phyloP scores from a whole-genome alignment of 306 rosid genomes.

The Castanopsis chinensis region DNA sequence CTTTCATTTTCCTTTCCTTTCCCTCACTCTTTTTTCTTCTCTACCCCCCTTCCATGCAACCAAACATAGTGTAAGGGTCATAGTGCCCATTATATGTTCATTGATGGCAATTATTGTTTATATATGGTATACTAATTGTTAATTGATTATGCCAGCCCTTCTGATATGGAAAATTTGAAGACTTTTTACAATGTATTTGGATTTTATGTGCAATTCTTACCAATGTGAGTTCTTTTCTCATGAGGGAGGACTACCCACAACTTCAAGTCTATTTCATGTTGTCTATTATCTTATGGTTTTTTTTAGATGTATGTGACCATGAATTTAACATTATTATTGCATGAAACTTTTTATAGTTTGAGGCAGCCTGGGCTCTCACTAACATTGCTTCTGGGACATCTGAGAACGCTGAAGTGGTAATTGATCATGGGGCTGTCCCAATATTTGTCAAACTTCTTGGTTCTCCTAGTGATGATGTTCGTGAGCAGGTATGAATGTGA shows the following conservation, averaged over 20 bases:
- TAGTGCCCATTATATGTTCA: neutral
- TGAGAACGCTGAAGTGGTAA: slow-evolving; percentile 83
- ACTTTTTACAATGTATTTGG: slow-evolving; percentile 74
- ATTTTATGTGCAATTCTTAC: slow-evolving; percentile 82
- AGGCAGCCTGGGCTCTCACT: slow-evolving; percentile 98
- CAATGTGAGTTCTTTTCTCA: slow-evolving; percentile 53
- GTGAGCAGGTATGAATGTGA: slow-evolving; percentile 69
- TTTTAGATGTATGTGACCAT: neutral
- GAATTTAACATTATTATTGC: slow-evolving; percentile 4
- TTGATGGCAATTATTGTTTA: neutral
- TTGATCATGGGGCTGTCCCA: slow-evolving; percentile 86
- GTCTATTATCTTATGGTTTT: neutral
- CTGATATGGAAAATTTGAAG: slow-evolving; percentile 38
- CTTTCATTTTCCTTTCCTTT: too few species aligned
- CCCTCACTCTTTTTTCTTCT: too few species aligned
- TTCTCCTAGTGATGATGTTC: slow-evolving; percentile 89
- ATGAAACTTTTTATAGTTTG: slow-evolving; percentile 56
- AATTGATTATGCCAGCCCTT: slow-evolving; percentile 43
- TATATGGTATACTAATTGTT: neutral
- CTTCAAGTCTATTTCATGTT: slow-evolving; percentile 58
- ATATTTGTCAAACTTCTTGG: slow-evolving; percentile 81
- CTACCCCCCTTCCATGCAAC: too few species aligned
- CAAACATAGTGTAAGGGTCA: neutral
- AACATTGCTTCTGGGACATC: slow-evolving; percentile 97
- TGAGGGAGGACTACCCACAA: slow-evolving; percentile 82